phyloP scores from a whole-genome alignment of 306 rosid species.

The Comarum palustre region DNA sequence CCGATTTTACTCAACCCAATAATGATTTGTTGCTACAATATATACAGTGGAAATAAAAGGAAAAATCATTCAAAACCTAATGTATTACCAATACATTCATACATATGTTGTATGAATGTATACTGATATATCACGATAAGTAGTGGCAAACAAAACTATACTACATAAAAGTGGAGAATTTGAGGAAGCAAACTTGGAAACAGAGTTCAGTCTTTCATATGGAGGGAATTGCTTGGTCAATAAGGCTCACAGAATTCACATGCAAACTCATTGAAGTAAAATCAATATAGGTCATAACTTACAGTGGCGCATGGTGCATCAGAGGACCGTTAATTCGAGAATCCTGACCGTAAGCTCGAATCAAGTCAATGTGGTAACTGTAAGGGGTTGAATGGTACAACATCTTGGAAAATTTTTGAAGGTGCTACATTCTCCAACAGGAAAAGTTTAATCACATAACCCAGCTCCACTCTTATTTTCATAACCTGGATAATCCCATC shows the following conservation, averaged over 20 bases:
- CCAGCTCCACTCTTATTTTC: conserved; percentile 37
- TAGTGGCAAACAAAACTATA: not conserved
- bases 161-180: not conserved
- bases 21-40: not conserved
- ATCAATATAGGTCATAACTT: not conserved
- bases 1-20: no score
- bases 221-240: not conserved
- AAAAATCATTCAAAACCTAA: not conserved
- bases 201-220: not conserved
- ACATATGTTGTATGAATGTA: not conserved
- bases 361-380: not conserved
- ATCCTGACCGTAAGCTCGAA: not conserved
- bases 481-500: conserved; percentile 21
- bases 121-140: not conserved
- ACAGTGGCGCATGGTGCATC: not conserved
- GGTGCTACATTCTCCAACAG: conserved; percentile 28
- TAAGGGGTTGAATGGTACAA: not conserved
- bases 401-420: conserved; percentile 22
- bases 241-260: not conserved
- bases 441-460: conserved; percentile 11
- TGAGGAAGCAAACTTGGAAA: not conserved
- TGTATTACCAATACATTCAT: not conserved
- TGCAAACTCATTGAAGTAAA: not conserved
- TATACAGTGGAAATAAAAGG: not conserved
- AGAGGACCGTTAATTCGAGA: not conserved